A percentile compares a stretch with the other conserved stretches of the same genome.
Conservation (phyloP, 1,139 yeast species). For the Candida sp. region DNA sequence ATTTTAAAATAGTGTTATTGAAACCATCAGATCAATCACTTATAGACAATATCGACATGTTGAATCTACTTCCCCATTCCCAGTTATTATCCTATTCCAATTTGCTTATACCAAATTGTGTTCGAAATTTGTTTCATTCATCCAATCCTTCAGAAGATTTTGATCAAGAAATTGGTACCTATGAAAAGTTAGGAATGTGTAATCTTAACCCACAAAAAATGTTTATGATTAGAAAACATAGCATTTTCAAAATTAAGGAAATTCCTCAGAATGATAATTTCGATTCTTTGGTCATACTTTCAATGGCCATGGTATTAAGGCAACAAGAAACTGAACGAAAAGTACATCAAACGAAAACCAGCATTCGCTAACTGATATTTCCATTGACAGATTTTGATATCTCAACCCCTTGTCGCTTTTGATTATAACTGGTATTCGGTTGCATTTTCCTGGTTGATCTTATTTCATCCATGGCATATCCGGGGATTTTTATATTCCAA, state of each 20-base stretch:
- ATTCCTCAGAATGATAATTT: neutral
- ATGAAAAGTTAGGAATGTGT: neutral
- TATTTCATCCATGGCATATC: constrained; percentile 91
- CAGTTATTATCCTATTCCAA: neutral
- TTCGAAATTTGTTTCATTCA: neutral
- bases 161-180: neutral
- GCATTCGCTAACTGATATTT: constrained; percentile 7
- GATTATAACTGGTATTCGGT: constrained; percentile 71
- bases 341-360: too few relatives aligned
- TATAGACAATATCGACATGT: neutral
- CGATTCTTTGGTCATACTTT: neutral
- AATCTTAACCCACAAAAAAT: neutral
- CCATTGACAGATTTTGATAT: constrained; percentile 24
- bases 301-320: neutral
- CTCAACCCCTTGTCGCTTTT: constrained; percentile 47
- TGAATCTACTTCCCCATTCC: neutral
- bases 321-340: neutral
- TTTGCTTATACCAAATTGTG: neutral
- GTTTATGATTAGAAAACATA: neutral
- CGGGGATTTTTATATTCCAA: constrained; percentile 96
- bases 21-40: neutral
- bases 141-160: neutral
- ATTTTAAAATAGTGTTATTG: neutral
- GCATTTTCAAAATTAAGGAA: neutral
- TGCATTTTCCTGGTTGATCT: constrained; percentile 80